Percentiles rank a stretch among this genome's conserved stretches.
These are phyloP conservation scores for Favolaschia claudopus DNA, from an alignment of 768 basidiomycete species.

Conservation along the genomic window DNA sequence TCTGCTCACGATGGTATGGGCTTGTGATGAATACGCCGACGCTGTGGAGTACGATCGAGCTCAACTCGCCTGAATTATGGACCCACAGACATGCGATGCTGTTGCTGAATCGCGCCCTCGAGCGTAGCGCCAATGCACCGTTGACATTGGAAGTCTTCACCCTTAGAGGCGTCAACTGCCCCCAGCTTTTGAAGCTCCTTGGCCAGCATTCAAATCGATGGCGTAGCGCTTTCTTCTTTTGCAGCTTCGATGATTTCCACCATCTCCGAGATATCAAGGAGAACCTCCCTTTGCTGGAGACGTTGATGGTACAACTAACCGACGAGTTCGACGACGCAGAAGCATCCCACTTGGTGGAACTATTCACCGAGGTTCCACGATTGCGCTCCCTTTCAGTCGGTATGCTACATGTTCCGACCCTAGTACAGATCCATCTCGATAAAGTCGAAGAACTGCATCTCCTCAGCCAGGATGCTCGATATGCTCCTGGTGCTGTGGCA, in stretches of 20 bases:
- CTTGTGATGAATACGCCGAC: neutral
- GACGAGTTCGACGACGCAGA: neutral
- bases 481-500: neutral
- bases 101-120: neutral
- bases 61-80: neutral
- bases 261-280: neutral
- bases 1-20: neutral
- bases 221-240: neutral
- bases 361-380: neutral
- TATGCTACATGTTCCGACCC: neutral
- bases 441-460: neutral
- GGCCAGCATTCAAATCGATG: neutral
- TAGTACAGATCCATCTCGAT: neutral
- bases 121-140: neutral
- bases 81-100: neutral
- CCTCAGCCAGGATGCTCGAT: neutral
- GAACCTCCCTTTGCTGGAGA: neutral
- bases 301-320: neutral
- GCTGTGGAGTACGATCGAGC: neutral
- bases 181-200: neutral
- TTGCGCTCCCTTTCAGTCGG: neutral
- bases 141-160: neutral
- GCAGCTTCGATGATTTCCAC: neutral
- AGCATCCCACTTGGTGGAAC: neutral
- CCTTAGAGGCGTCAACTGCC: neutral